Evolutionary conservation across 768 basidiomycete genomes (phyloP), one percentile per base, ranked within the genome.

Genomic region (Favolaschia claudopus): DNA sequence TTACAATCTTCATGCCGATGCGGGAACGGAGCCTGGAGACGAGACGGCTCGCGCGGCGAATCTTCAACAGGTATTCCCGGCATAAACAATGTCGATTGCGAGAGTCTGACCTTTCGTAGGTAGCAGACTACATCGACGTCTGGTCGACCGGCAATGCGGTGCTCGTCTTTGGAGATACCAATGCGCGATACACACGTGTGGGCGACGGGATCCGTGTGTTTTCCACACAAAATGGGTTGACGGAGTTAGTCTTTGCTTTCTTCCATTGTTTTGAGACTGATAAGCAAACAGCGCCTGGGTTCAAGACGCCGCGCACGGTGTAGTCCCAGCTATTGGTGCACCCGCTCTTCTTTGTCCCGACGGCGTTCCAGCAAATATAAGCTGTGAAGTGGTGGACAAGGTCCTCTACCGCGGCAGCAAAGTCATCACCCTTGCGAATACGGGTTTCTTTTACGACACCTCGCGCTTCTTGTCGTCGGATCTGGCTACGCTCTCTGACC

Each of bases 321-420:
- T 66, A 0, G 58, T 59, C 42, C 77, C 77, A 20, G 68, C 63
- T 3, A 59, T 61, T 10, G 73, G 72, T 27, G 52, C 69, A 5
- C 58, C 39, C 29, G 67, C 68, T 19, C 61, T 75, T 3, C 67
- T 74, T 5, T 77, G 76, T 65, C 55, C 61, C 12, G 67, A 70
- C 62, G 72, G 75, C 14, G 75, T 77, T 59, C 55, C 74, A 0
- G 22, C 69, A 10, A 72, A 72, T 36, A 75, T 70, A 4, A 66
- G 67, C 2, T 78, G 77, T 51, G 76, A 78, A 58, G 71, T 70
- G n/a, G 74, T 78, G 20, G 77, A 78, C 65, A 78, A 77, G 69
- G 68, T 74, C n/a, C 69, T 77, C 51, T 59, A 67, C 29, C 73
- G 74, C 29, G 60, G 62, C 32, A 71, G 65, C 44, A 31, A 60